Evolutionary conservation across 2,329 filamentous ascomycete genomes (phyloP).

Genomic region (Aspergillus glaucus): DNA sequence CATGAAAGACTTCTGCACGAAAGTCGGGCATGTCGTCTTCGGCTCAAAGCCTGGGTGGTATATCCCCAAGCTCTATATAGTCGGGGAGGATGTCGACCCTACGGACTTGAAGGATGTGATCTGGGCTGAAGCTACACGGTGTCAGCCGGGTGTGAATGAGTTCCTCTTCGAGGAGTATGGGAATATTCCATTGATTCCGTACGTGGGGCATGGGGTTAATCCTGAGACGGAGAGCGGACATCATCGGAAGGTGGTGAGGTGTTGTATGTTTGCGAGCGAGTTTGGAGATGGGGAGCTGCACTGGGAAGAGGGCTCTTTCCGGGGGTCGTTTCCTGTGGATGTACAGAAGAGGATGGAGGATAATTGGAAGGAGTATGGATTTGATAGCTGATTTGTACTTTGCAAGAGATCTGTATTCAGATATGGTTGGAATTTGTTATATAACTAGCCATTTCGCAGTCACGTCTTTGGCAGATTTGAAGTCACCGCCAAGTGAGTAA

Average conservation of each 20-base stretch:
- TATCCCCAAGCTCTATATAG: constrained; percentile 14
- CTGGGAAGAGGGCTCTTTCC: constrained; percentile 7
- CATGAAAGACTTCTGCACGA: constrained; percentile 9
- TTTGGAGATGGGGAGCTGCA: constrained; percentile 4
- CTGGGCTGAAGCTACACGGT: constrained; percentile 17
- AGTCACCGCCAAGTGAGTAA: constrained; percentile 59
- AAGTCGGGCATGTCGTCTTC: constrained; percentile 13
- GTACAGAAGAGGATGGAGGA: constrained; percentile 4
- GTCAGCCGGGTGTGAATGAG: constrained; percentile 5
- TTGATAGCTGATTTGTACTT: not conserved
- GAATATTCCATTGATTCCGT: constrained; percentile 9
- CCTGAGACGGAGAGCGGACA: not conserved
- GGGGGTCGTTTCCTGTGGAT: constrained; percentile 6
- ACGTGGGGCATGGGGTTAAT: constrained; percentile 6
- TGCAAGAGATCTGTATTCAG: not conserved
- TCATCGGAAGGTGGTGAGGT: constrained; percentile 7
- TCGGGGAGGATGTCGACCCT: constrained; percentile 15
- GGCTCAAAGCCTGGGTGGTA: constrained; percentile 16
- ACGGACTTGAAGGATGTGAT: constrained; percentile 12
- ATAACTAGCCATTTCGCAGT: constrained; percentile 56
- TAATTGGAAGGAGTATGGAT: constrained; percentile 8
- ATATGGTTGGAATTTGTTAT: constrained; percentile 17
- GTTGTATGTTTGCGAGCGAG: constrained; percentile 8
- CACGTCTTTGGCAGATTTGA: constrained; percentile 53
- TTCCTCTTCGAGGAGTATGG: constrained; percentile 10